These are phyloP conservation scores for Xanthoconium separans DNA, from an alignment of 1,284 basidiomycete genomes.

Conservation along the genomic window DNA sequence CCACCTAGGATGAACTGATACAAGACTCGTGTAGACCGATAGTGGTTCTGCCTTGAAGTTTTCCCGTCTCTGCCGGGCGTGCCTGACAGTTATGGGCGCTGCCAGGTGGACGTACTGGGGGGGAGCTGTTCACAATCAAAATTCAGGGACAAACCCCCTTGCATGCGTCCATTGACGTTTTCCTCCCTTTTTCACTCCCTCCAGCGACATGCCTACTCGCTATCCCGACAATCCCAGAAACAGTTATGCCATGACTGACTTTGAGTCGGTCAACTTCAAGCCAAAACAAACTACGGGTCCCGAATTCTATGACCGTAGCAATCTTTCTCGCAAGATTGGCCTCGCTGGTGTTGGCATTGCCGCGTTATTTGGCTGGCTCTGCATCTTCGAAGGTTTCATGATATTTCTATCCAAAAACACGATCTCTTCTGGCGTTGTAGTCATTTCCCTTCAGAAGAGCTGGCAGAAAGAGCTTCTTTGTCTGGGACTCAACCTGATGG, in stretches of 20 bases:
- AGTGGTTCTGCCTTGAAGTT: not conserved
- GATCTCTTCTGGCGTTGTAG: constrained; percentile 23
- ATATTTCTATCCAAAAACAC: constrained; percentile 21
- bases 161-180: not conserved
- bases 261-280: constrained; percentile 25
- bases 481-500: constrained; percentile 24
- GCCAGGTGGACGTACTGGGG: not conserved
- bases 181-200: not conserved
- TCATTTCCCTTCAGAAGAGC: constrained; percentile 15
- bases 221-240: constrained; percentile 1
- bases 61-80: not conserved
- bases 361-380: constrained; percentile 19
- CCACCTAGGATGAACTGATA: not conserved
- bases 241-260: constrained; percentile 18
- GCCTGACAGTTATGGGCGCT: constrained; percentile 1
- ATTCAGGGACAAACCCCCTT: constrained; percentile 10
- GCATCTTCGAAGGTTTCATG: constrained; percentile 23
- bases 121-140: too few relatives aligned
- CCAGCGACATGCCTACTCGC: constrained; percentile 11
- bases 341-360: constrained; percentile 26
- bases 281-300: constrained; percentile 24
- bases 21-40: not conserved
- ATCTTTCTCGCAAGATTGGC: constrained; percentile 24
- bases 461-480: constrained; percentile 24
- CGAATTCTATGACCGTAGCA: constrained; percentile 33